A percentile compares a stretch with the other conserved stretches of the same genome.
Evolutionary conservation across 2,329 filamentous ascomycete genomes (phyloP).

Genomic region (Sarocladium brachiariae): DNA sequence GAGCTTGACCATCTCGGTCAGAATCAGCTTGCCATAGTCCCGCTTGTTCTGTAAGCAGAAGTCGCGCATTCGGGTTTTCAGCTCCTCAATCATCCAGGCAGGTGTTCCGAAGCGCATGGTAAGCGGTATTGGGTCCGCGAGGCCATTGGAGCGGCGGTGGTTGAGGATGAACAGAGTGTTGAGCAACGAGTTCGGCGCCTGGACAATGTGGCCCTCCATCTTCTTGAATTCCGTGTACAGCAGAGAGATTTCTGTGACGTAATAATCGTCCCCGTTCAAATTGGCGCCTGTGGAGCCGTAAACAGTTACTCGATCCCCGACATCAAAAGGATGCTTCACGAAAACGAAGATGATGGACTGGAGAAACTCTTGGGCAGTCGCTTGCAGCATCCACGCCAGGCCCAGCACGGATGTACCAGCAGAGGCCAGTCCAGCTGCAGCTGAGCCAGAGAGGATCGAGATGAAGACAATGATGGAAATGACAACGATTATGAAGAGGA

Average conservation of each 20-base stretch:
- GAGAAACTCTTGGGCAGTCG: constrained; percentile 88
- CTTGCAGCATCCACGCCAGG: constrained; percentile 85
- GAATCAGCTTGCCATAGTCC: constrained; percentile 78
- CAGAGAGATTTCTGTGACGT: constrained; percentile 88
- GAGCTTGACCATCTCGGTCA: constrained; percentile 76
- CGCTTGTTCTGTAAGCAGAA: constrained; percentile 83
- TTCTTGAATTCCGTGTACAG: constrained; percentile 98
- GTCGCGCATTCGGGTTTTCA: constrained; percentile 73
- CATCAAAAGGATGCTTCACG: constrained; percentile 95
- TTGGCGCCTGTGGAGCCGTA: constrained; percentile 83
- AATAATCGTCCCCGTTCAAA: constrained; percentile 84
- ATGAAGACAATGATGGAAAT: constrained; percentile 82
- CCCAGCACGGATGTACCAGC: constrained; percentile 83
- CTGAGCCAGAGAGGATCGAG: constrained; percentile 81
- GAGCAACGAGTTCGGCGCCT: constrained; percentile 88
- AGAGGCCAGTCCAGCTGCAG: constrained; percentile 84
- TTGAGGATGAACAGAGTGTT: constrained; percentile 94
- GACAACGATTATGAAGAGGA: constrained; percentile 77
- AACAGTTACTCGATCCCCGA: constrained; percentile 85
- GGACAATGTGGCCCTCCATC: constrained; percentile 93
- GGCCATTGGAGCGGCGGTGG: constrained; percentile 78
- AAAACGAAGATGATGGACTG: constrained; percentile 95
- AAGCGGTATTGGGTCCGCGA: constrained; percentile 80
- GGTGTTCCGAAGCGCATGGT: constrained; percentile 85
- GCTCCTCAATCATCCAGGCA: constrained; percentile 70